Conservation (phyloP, 148 eudicot species). For the Chenopodium formosanum region DNA sequence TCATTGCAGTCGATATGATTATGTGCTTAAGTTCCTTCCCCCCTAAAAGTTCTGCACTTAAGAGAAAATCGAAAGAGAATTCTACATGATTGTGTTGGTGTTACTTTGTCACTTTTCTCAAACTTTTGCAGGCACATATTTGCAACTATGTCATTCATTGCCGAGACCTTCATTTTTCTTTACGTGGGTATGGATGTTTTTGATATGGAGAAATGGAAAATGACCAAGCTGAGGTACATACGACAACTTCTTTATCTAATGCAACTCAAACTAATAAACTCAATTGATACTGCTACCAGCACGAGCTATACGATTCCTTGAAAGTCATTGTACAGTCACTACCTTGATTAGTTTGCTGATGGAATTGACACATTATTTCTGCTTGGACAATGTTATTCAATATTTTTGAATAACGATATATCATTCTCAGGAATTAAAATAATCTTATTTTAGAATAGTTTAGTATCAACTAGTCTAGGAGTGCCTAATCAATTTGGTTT, state of each 20-base stretch:
- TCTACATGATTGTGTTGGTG: not conserved
- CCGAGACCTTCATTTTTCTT: slow-evolving; percentile 91
- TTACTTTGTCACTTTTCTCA: not conserved
- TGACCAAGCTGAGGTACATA: slow-evolving; percentile 64
- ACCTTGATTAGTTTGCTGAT: not conserved
- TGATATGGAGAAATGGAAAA: slow-evolving; percentile 88
- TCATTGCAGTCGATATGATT: not conserved
- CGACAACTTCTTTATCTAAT: not conserved
- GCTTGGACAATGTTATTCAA: not conserved
- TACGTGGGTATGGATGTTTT: slow-evolving; percentile 95
- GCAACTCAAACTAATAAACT: not conserved
- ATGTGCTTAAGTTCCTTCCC: not conserved
- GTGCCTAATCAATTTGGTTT: not conserved
- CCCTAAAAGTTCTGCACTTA: not conserved
- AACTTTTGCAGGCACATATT: slow-evolving; percentile 67
- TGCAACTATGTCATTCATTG: slow-evolving; percentile 90
- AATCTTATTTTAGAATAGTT: not conserved
- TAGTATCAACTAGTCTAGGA: not conserved
- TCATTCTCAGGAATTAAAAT: not conserved
- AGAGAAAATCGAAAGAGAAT: not conserved
- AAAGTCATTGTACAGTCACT: not conserved
- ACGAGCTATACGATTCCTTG: too few relatives aligned
- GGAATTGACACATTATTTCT: too few relatives aligned
- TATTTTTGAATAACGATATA: not conserved
- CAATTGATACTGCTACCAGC: not conserved